phyloP scores from a whole-genome alignment of 2,329 filamentous ascomycete species.

The Diaporthe helianthi region DNA sequence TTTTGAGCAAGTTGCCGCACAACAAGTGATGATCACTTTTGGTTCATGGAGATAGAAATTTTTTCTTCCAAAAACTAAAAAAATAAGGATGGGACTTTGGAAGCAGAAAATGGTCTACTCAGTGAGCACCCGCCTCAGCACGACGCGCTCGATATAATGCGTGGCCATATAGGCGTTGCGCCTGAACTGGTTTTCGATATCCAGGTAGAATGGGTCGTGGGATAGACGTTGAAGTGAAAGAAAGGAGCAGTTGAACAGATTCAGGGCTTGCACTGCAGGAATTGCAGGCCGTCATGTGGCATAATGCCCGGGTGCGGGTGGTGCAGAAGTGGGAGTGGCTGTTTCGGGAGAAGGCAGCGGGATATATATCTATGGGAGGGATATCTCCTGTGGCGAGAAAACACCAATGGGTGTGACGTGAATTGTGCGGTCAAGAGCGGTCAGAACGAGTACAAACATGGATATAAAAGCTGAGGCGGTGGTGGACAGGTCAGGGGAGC shows the following conservation, averaged over 20 bases:
- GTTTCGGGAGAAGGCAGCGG: background rate
- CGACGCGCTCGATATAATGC: background rate
- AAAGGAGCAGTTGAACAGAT: background rate
- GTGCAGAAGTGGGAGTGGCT: constrained; percentile 26
- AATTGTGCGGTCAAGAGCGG: constrained; percentile 54
- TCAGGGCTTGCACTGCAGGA: constrained; percentile 21
- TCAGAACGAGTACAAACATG: constrained; percentile 72
- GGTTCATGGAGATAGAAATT: background rate
- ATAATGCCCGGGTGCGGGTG: constrained; percentile 30
- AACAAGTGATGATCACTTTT: background rate
- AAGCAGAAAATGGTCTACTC: background rate
- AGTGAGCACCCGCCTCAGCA: background rate
- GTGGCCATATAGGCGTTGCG: background rate
- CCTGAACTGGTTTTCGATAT: background rate
- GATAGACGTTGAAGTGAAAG: background rate
- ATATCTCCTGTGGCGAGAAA: background rate
- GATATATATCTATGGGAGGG: constrained; percentile 25
- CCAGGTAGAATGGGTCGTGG: no score
- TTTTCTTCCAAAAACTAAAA: no score
- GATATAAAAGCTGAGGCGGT: constrained; percentile 48
- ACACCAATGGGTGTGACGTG: constrained; percentile 42
- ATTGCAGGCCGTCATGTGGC: constrained; percentile 24
- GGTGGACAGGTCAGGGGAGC: constrained; percentile 43
- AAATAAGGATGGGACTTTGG: background rate
- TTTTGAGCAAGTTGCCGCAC: background rate